Evolutionary conservation across 2,329 filamentous ascomycete genomes (phyloP), one percentile per base, ranked within the genome.

Genomic region (Aspergillus sojae): DNA sequence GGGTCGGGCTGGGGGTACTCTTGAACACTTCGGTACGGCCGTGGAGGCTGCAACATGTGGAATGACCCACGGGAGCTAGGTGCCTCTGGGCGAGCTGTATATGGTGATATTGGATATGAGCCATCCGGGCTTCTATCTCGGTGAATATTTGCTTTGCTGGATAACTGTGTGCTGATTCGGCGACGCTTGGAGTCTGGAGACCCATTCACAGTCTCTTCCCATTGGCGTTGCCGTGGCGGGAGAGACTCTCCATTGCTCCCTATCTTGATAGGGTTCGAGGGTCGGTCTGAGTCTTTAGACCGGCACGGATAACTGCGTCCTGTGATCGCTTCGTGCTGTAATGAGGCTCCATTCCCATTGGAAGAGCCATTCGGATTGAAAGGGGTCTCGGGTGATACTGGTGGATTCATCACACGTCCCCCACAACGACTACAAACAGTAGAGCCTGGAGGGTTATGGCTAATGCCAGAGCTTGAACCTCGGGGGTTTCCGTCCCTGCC

Each of bases 101-200:
- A 84, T 41, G 75, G 65, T 67, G 74, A 68, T 72, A 81, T 74
- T 66, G 80, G 71, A 73, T 81, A 76, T 77, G 81, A 74, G 71
- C 79, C 71, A 67, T 75, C 68, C 48, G 78, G 70, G 60, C 75
- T 75, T 65, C 72, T 65, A 67, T 79, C 78, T 58, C 75, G 71
- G 67, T 79, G 72, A 65, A 80, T 70, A 67, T 78, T 76, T 65
- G 78, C 70, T 67, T 80, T 74, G 68, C 78, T 67, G 7, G 64
- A 68, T 63, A 77, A 74, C 59, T 76, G 76, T 50, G 80, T 81
- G 66, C 85, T 86, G 70, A 85, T 85, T 43, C 89, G 85, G 26
- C 89, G 86, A 62, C 89, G 85, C 72, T 91, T 91, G 32, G 79
- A 76, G 59, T 90, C 88, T 11, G 83, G 81, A 3, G 84, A 82